Evolutionary conservation across 1,139 yeast genomes (phyloP).

Genomic region (Casaregolazyma lundiana): DNA sequence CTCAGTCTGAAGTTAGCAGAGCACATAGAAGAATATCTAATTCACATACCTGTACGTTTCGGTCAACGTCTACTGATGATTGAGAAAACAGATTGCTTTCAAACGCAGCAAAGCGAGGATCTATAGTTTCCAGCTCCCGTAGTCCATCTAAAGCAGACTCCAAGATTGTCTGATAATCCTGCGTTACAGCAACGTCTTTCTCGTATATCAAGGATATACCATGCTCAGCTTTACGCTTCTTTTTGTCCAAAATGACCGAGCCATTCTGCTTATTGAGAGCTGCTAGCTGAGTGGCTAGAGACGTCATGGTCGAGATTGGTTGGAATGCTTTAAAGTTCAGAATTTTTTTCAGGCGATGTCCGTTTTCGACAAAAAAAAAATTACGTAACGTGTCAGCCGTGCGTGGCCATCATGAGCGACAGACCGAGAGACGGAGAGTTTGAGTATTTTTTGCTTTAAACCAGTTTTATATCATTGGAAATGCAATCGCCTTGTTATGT

Average conservation of each 20-base stretch:
- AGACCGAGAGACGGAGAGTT: too few species aligned
- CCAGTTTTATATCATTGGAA: too few species aligned
- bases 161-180: slow-evolving; percentile 81
- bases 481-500: too few species aligned
- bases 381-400: neutral
- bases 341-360: neutral
- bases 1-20: slow-evolving; percentile 37
- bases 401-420: neutral
- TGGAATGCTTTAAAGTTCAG: neutral
- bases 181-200: slow-evolving; percentile 82
- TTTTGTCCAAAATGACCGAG: slow-evolving; percentile 80
- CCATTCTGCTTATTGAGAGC: slow-evolving; percentile 62
- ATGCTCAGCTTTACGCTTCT: slow-evolving; percentile 79
- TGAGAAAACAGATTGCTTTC: slow-evolving; percentile 73
- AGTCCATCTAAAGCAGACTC: slow-evolving; percentile 72
- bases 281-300: slow-evolving; percentile 72
- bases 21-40: neutral
- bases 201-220: slow-evolving; percentile 85
- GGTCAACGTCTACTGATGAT: slow-evolving; percentile 70
- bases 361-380: neutral
- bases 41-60: slow-evolving; percentile 57
- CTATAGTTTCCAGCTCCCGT: slow-evolving; percentile 64
- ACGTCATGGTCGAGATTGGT: slow-evolving; percentile 2
- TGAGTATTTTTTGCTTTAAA: too few species aligned
- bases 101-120: slow-evolving; percentile 69